Evolutionary conservation across 2,329 filamentous ascomycete genomes (phyloP).

Genomic region (Xylaria sp.): DNA sequence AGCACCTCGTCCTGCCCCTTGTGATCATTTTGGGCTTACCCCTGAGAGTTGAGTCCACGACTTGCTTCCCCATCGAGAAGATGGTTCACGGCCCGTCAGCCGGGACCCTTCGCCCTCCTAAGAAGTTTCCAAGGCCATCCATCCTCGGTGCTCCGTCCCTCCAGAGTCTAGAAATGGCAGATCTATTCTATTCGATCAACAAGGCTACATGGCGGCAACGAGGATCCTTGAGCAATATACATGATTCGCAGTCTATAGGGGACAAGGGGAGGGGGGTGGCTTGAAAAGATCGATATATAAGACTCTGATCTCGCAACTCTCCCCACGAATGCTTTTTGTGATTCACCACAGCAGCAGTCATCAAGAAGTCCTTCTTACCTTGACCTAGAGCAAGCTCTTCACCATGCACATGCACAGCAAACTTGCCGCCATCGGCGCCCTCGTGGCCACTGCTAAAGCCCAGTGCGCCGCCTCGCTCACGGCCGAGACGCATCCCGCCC

Average conservation of each 20-base stretch:
- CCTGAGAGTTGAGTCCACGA: conserved; percentile 24
- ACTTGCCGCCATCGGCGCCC: conserved; percentile 49
- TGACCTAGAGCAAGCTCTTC: conserved; percentile 29
- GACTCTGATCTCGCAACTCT: conserved; percentile 35
- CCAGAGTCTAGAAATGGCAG: conserved; percentile 35
- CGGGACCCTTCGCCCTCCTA: conserved; percentile 34
- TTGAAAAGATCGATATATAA: conserved; percentile 38
- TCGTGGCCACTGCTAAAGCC: conserved; percentile 54
- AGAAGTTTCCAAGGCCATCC: conserved; percentile 17
- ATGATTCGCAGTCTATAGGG: background rate
- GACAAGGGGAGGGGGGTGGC: background rate
- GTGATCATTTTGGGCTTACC: conserved; percentile 17
- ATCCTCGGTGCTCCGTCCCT: conserved; percentile 25
- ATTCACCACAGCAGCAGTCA: conserved; percentile 35
- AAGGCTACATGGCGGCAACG: conserved; percentile 6
- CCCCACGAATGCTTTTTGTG: conserved; percentile 33
- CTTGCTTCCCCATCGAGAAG: conserved; percentile 24
- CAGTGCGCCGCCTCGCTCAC: conserved; percentile 57
- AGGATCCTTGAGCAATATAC: conserved; percentile 7
- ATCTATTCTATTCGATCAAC: conserved; percentile 8
- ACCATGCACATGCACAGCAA: conserved; percentile 46
- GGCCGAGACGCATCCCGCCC: conserved; percentile 58
- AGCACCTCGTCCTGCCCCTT: conserved; percentile 19
- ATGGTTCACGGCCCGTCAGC: conserved; percentile 40
- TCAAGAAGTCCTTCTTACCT: conserved; percentile 21